Evolutionary conservation across 192 early-diverging fungal species (phyloP).

Genomic region (Backusella tarrabulga): DNA sequence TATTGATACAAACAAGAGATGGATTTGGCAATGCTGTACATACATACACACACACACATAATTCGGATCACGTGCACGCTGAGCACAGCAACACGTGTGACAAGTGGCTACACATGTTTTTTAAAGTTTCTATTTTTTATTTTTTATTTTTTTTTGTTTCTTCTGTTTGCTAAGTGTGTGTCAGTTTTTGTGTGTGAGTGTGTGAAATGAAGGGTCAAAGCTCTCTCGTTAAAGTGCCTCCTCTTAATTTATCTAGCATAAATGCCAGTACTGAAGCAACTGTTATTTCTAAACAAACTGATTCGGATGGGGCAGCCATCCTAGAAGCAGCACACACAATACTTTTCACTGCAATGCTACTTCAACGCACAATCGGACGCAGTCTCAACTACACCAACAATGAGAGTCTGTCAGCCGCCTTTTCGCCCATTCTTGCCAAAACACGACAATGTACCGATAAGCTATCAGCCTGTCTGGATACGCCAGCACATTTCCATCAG

Average conservation of each 20-base stretch:
- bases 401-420: conserved; percentile 14
- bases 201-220: conserved; percentile 2
- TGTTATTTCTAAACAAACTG: neutral
- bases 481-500: neutral
- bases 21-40: too few species aligned
- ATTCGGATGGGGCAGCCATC: neutral
- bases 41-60: too few species aligned
- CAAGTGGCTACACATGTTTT: too few species aligned
- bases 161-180: neutral
- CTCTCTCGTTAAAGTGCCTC: neutral
- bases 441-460: neutral
- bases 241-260: conserved; percentile 13
- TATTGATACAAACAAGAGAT: too few species aligned
- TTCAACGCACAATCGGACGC: conserved; percentile 8
- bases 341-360: conserved; percentile 8
- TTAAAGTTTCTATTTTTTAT: neutral
- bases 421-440: conserved; percentile 10
- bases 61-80: too few species aligned
- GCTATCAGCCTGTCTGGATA: neutral
- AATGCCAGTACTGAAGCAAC: neutral
- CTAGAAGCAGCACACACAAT: conserved; percentile 23
- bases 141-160: neutral
- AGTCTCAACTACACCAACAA: conserved; percentile 16
- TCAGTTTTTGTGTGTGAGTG: neutral
- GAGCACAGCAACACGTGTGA: too few species aligned